These are phyloP conservation scores for Rubroboletus pulcherrimus DNA, from an alignment of 768 basidiomycete species.

Conservation along the genomic window DNA sequence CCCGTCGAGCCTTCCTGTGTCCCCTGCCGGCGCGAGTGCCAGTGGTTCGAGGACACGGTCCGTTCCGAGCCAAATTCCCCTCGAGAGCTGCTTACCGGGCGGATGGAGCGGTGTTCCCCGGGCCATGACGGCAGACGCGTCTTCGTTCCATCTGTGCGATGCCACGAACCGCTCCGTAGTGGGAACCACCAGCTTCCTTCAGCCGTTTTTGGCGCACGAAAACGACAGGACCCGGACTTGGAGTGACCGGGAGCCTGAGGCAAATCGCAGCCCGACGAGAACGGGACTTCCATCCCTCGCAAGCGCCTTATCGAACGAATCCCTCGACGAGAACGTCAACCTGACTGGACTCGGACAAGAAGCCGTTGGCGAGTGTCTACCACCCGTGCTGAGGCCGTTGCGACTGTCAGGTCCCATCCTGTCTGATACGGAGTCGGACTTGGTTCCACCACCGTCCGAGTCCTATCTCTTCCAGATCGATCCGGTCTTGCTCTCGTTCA, in stretches of 20 bases:
- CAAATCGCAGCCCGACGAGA: neutral
- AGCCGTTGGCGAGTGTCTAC: slow-evolving; percentile 10
- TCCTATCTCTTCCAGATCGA: slow-evolving; percentile 23
- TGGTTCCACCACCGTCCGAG: neutral
- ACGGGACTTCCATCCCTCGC: slow-evolving; percentile 15
- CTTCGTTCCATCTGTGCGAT: neutral
- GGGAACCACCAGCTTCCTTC: too few species aligned
- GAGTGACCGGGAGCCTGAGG: neutral
- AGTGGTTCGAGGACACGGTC: neutral
- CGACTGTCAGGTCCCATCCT: slow-evolving; percentile 14
- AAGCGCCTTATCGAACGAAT: slow-evolving; percentile 17
- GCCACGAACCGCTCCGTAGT: neutral
- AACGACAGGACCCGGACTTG: neutral
- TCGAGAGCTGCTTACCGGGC: neutral
- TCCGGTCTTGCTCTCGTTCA: slow-evolving; percentile 21
- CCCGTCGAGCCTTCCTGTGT: neutral
- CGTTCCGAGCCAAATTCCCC: neutral
- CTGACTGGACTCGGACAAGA: slow-evolving; percentile 3
- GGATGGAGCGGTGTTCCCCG: slow-evolving; percentile 2
- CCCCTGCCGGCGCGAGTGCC: neutral
- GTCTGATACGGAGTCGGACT: neutral
- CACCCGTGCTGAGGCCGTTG: slow-evolving; percentile 20
- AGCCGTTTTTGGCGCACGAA: neutral
- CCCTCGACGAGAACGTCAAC: slow-evolving; percentile 11
- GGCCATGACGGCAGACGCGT: neutral